phyloP scores from a whole-genome alignment of 495 filamentous ascomycete genomes.

The Penicillium roqueforti region DNA sequence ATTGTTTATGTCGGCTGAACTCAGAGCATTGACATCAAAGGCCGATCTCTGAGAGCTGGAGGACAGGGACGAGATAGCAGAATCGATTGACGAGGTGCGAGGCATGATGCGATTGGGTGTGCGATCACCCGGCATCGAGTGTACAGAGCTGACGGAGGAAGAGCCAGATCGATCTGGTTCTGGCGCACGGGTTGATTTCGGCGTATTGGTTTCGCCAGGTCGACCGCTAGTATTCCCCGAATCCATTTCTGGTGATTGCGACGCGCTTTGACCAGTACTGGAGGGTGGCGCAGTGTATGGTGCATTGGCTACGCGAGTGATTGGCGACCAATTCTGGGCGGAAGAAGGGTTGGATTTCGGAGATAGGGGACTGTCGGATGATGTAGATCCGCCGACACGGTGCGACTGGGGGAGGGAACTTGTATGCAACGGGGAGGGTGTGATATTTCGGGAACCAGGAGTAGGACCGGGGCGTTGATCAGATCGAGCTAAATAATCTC shows the following conservation, averaged over 20 bases:
- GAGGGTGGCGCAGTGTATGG: conserved; percentile 31
- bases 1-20: conserved; percentile 61
- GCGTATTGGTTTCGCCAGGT: conserved; percentile 17
- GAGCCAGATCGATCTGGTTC: conserved; percentile 33
- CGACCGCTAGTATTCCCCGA: conserved; percentile 21
- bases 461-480: conserved; percentile 24
- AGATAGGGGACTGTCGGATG: conserved; percentile 32
- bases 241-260: conserved; percentile 18
- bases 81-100: conserved; percentile 92
- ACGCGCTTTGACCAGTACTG: conserved; percentile 16
- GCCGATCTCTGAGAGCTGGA: conserved; percentile 61
- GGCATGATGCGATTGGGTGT: conserved; percentile 49
- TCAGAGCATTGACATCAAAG: conserved; percentile 50
- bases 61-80: conserved; percentile 82
- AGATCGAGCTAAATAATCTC: conserved; percentile 33
- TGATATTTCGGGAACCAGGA: conserved; percentile 31
- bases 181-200: conserved; percentile 24
- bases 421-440: conserved; percentile 36
- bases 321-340: conserved; percentile 21
- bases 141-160: conserved; percentile 31
- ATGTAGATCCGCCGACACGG: conserved; percentile 21
- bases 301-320: conserved; percentile 32
- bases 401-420: conserved; percentile 27
- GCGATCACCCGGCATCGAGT: conserved; percentile 32
- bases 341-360: conserved; percentile 27